Percentiles rank a stretch among this genome's conserved stretches.
Conservation (phyloP, 176 grass and related monocot genomes). For the Otatea glauca region DNA sequence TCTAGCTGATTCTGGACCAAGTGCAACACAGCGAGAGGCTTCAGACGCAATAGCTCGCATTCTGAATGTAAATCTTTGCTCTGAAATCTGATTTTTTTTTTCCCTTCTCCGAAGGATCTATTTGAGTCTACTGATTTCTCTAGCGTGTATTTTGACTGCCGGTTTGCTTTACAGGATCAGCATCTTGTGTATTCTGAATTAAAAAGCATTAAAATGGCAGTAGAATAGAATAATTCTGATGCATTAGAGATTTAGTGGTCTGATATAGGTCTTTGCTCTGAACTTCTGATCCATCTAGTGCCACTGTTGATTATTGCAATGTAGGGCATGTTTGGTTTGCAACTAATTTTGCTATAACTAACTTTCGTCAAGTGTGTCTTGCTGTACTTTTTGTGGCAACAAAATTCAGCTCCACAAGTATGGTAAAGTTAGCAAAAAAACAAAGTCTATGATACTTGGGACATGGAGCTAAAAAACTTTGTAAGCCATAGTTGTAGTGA, state of each 20-base stretch:
- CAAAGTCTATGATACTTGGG: no score
- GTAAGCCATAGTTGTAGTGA: no score
- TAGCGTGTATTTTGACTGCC: neutral
- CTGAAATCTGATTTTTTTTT: neutral
- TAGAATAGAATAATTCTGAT: neutral
- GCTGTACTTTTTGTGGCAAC: no score
- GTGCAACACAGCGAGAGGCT: neutral
- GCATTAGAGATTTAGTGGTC: neutral
- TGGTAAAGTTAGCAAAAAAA: no score
- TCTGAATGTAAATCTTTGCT: neutral
- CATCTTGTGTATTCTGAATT: neutral
- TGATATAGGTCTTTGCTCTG: neutral
- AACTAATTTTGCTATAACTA: no score
- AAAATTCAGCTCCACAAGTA: no score
- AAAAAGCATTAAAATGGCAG: no score
- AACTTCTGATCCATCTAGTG: neutral
- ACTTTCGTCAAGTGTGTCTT: no score
- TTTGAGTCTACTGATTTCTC: neutral
- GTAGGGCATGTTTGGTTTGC: neutral
- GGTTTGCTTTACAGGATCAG: neutral
- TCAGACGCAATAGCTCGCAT: neutral
- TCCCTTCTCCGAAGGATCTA: no score
- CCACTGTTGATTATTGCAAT: neutral
- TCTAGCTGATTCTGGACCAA: neutral
- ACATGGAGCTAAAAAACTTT: no score